phyloP scores from a whole-genome alignment of 495 filamentous ascomycete species.

The Pyronema domesticum region DNA sequence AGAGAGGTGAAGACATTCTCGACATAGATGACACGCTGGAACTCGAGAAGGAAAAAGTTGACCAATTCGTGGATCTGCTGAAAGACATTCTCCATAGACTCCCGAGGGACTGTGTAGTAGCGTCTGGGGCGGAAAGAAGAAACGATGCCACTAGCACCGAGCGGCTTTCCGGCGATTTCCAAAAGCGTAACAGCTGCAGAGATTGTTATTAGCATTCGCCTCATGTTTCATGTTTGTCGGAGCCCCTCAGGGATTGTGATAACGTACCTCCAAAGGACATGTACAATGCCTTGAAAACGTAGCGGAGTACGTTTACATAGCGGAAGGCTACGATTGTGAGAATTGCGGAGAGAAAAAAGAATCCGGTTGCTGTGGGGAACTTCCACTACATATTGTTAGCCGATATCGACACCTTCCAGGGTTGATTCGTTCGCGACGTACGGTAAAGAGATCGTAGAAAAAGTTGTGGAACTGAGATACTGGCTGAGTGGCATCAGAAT shows the following conservation, averaged over 20 bases:
- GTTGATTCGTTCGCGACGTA: constrained; percentile 25
- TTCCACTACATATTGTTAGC: constrained; percentile 36
- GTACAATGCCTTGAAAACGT: constrained; percentile 71
- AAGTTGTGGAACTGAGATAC: constrained; percentile 93
- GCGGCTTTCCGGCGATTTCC: constrained; percentile 57
- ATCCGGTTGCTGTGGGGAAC: constrained; percentile 61
- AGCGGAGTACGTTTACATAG: constrained; percentile 77
- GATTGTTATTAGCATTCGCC: background rate
- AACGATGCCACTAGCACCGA: constrained; percentile 61
- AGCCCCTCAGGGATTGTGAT: background rate
- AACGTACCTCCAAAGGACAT: constrained; percentile 44
- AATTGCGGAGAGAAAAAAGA: constrained; percentile 58
- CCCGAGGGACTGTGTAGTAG: constrained; percentile 81
- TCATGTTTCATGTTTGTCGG: constrained; percentile 28
- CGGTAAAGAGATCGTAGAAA: constrained; percentile 68
- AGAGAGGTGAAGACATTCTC: constrained; percentile 74
- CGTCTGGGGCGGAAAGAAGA: constrained; percentile 73
- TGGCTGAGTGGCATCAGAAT: constrained; percentile 65
- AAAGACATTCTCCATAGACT: constrained; percentile 58
- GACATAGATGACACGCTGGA: constrained; percentile 83
- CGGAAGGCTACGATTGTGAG: constrained; percentile 72
- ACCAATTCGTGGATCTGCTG: constrained; percentile 79
- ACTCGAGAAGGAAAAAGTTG: constrained; percentile 96
- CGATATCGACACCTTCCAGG: too few species aligned
- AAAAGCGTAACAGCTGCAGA: constrained; percentile 49